Base-by-base conservation (phyloP, 192 early-diverging fungal species). In the Umbelopsis ramanniana region DNA sequence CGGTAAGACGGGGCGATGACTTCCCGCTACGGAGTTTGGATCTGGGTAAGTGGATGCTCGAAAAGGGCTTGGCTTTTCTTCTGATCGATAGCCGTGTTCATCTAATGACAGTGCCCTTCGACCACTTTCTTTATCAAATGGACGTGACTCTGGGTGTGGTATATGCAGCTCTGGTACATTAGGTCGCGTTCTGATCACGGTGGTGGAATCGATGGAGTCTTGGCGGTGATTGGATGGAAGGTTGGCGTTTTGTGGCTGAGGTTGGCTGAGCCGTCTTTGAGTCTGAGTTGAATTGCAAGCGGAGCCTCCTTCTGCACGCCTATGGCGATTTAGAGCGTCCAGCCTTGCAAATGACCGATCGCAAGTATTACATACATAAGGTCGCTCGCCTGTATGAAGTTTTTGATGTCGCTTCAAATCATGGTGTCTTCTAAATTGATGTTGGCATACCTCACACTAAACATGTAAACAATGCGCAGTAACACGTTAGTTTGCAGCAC, bases 371-470 rank as follows among this genome's bases (percentile, higher is more conserved):
- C 86, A 87, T 23, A 72, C 75, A 72, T 84, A 85, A 3, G 86
- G 86, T 57, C 80, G 78, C 70, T 87, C 86, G 14, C 86, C 86
- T 8, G 86, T 87, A 72, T 87, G 86, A 29, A 87, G 72, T 54
- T 85, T 77, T 66, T 79, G 69, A 66, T 87, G 86, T 26, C 86
- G 66, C 55, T 85, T 87, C 52, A 87, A 70, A 76, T 87, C 86
- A 71, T 87, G 84, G 11, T 82, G 75, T 2, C 86, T 76, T 57
- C 84, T 52, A 71, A 87, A 87, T 23, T 79, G 80, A 46, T 84
- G 73, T 33, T 75, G 72, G 50, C 86, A 87, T 21, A 78, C 77
- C n/a, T 43, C 46, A 38, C 76, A 78, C 75, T 77, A 72, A 14
- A 52, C 29, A 66, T 70, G 29, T 35, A 14, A 37, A 63, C 17